These are phyloP conservation scores for Aspergillus flavus DNA, from an alignment of 2,329 filamentous ascomycete genomes.

Conservation along the genomic window DNA sequence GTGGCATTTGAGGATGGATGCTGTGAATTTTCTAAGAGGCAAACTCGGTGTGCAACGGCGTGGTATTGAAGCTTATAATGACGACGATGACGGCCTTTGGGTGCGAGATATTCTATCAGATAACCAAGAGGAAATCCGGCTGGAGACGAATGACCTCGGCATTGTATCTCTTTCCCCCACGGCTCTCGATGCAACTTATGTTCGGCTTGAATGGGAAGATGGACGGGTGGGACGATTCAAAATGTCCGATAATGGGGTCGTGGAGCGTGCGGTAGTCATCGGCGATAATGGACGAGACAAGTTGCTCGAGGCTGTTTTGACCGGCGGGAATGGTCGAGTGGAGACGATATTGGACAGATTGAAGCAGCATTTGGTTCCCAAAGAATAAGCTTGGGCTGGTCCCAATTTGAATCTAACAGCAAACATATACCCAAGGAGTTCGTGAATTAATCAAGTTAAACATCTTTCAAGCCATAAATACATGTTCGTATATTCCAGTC, in stretches of 20 bases:
- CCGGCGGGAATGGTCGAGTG: conserved; percentile 36
- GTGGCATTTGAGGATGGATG: conserved; percentile 46
- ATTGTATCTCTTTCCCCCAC: conserved; percentile 40
- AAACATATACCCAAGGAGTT: neutral
- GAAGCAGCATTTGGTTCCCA: conserved; percentile 13
- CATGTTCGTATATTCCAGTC: neutral
- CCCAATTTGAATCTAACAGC: neutral
- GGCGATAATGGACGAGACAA: conserved; percentile 44
- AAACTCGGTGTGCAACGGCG: conserved; percentile 29
- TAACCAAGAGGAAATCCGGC: conserved; percentile 11
- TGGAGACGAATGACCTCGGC: conserved; percentile 28
- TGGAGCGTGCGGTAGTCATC: conserved; percentile 48
- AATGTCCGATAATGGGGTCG: conserved; percentile 41
- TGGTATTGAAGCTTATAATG: conserved; percentile 13
- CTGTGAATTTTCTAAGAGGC: conserved; percentile 37
- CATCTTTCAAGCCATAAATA: neutral
- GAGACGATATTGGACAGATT: conserved; percentile 39
- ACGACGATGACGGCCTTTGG: conserved; percentile 17
- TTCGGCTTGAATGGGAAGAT: conserved; percentile 48
- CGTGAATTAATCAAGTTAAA: neutral
- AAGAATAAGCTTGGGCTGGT: neutral
- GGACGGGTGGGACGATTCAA: conserved; percentile 48
- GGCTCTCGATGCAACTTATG: conserved; percentile 44
- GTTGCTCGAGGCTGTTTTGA: conserved; percentile 36
- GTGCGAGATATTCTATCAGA: conserved; percentile 21